Evolutionary conservation across 2,329 filamentous ascomycete species (phyloP).

Genomic region (Moelleriella libera): DNA sequence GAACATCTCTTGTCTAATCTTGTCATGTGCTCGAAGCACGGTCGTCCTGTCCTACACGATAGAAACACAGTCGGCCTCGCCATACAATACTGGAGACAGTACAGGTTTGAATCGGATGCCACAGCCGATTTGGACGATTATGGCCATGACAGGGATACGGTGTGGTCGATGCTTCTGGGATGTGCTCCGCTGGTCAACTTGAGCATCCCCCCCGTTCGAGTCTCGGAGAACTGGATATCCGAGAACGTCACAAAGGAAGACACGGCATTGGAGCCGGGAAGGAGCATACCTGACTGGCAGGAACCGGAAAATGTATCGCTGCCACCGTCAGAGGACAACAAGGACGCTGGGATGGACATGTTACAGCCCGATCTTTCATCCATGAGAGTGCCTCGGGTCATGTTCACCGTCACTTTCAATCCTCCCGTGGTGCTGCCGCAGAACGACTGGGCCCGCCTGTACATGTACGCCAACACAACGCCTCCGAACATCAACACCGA

Average conservation of each 20-base stretch:
- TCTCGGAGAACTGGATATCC: constrained; percentile 63
- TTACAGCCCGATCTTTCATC: constrained; percentile 29
- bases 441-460: constrained; percentile 46
- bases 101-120: constrained; percentile 29
- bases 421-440: constrained; percentile 60
- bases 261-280: constrained; percentile 26
- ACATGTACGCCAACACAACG: constrained; percentile 37
- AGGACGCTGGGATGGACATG: constrained; percentile 36
- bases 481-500: constrained; percentile 21
- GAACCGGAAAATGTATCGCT: constrained; percentile 55
- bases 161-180: constrained; percentile 56
- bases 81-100: constrained; percentile 65
- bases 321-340: constrained; percentile 28
- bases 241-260: constrained; percentile 46
- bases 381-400: constrained; percentile 51
- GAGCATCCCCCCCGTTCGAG: constrained; percentile 45
- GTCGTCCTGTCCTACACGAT: constrained; percentile 57
- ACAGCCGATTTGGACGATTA: constrained; percentile 17
- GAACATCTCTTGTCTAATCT: constrained; percentile 37
- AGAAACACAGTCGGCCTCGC: constrained; percentile 53
- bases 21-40: constrained; percentile 56
- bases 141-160: constrained; percentile 23
- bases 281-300: constrained; percentile 50
- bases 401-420: constrained; percentile 61
- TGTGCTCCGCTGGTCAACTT: constrained; percentile 36